Evolutionary conservation across 495 filamentous ascomycete species (phyloP), one percentile per base, ranked within the genome.

Genomic region (Daldinia bambusicola): DNA sequence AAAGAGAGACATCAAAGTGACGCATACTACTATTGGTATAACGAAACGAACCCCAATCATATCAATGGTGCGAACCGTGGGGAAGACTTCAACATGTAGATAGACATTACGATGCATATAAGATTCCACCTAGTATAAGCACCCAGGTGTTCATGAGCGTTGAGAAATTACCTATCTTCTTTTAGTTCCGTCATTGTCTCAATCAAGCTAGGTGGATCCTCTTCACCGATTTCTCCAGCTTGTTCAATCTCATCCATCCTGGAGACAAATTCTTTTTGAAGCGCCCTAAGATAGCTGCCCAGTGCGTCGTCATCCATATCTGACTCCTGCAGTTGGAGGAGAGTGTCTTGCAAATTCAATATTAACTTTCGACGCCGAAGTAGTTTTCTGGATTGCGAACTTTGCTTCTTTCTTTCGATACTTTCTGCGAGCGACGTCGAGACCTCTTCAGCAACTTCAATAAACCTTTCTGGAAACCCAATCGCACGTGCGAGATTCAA

Each of bases 211-310:
- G 0, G 0, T 12, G 16, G 2, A 4, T 22, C 36, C 2, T 71
- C 18, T 13, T 37, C 26, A 2, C 55, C 45, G 0, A 2, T 66
- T 32, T 71, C 69, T 0, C 59, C 67, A n/a, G 67, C 61, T 8
- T 69, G 51, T 5, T 72, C 75, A 41, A 92, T 85, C 16, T 85
- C 82, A 62, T 85, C 82, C 93, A 97, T 95, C 26, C 87, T 81
- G 10, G 83, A 72, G 5, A 90, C 85, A 75, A 97, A 97, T 57
- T 97, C 91, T 57, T 86, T 87, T 74, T 95, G 91, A 20, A 97
- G 78, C 40, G 85, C 86, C 53, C 80, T 83, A 60, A 98, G 76
- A 85, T 92, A 95, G 18, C 80, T 80, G 6, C 78, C 77, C 18
- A 98, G 79, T 0, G 84, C 82, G 4, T 82, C 81, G 6, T 87